Evolutionary conservation across 345 rosid genomes (phyloP).

Genomic region (Salix caprea): DNA sequence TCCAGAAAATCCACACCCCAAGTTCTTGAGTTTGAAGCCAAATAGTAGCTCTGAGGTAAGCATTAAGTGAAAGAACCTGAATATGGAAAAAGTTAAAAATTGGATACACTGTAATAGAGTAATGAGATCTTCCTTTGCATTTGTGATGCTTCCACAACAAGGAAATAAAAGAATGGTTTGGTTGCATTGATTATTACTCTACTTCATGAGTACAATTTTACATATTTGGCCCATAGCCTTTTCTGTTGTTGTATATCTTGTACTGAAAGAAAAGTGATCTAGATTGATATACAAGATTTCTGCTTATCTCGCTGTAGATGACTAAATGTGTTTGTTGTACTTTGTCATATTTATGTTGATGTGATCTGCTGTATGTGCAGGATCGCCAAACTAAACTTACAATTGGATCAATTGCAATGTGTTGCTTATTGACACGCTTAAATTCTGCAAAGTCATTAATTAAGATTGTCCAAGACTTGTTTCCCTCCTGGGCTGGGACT

Average conservation of each 20-base stretch:
- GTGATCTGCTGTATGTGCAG: slow-evolving; percentile 42
- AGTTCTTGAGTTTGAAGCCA: slow-evolving; percentile 20
- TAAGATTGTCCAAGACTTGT: slow-evolving; percentile 34
- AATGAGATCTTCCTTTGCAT: neutral
- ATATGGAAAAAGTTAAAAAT: slow-evolving; percentile 2
- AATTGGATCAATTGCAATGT: slow-evolving; percentile 45
- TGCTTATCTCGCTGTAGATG: neutral
- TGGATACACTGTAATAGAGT: neutral
- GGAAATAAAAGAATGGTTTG: neutral
- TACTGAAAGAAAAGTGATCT: neutral
- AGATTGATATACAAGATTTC: neutral
- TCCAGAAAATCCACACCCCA: slow-evolving; percentile 19
- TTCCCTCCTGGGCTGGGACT: slow-evolving; percentile 35
- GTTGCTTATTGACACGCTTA: slow-evolving; percentile 35
- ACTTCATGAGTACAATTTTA: neutral
- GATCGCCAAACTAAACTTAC: slow-evolving; percentile 30
- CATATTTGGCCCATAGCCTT: neutral
- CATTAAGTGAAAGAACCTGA: slow-evolving; percentile 9
- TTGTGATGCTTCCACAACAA: neutral
- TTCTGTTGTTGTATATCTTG: neutral
- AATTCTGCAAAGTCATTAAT: slow-evolving; percentile 23
- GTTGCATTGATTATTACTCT: neutral
- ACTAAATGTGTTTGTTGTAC: neutral
- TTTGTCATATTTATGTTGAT: slow-evolving; percentile 13
- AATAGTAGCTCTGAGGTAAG: slow-evolving; percentile 38